Percentiles rank a stretch among this genome's conserved stretches.
These are phyloP conservation scores for Peronospora farinosa DNA, from an alignment of 352 stramenopile species.

Conservation along the genomic window DNA sequence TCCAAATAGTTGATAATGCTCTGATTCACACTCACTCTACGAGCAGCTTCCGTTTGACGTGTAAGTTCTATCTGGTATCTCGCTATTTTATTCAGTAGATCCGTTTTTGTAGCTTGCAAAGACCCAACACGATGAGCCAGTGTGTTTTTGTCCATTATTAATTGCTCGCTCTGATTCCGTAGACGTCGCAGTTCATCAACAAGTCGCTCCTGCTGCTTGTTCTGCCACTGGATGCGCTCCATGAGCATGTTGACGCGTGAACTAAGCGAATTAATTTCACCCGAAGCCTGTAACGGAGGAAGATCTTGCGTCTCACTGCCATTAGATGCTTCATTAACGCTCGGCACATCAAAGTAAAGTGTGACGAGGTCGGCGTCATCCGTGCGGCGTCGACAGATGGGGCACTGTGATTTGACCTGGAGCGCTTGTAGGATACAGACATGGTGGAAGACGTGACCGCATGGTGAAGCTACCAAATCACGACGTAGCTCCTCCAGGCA, in stretches of 20 bases:
- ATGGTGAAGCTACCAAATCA: conserved; percentile 52
- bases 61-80: conserved; percentile 75
- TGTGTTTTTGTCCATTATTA: conserved; percentile 56
- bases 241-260: conserved; percentile 52
- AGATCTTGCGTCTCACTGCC: background rate
- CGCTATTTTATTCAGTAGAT: conserved; percentile 61
- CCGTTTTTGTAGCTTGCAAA: conserved; percentile 45
- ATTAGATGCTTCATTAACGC: background rate
- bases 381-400: conserved; percentile 55
- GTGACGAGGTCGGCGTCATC: conserved; percentile 41
- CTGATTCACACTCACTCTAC: conserved; percentile 53
- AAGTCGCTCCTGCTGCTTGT: conserved; percentile 62
- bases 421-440: conserved; percentile 68
- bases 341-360: conserved; percentile 62
- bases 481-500: conserved; percentile 69
- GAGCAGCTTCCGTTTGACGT: conserved; percentile 46
- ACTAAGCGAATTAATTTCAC: conserved; percentile 40
- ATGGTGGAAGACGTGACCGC: conserved; percentile 71
- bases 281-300: conserved; percentile 3
- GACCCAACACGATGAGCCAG: conserved; percentile 42
- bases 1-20: conserved; percentile 71
- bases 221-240: conserved; percentile 72
- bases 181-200: conserved; percentile 50
- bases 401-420: conserved; percentile 62
- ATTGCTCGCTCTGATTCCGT: conserved; percentile 56